These are phyloP conservation scores for Thermothielavioides terrestris DNA, from an alignment of 495 filamentous ascomycete species.

Conservation along the genomic window DNA sequence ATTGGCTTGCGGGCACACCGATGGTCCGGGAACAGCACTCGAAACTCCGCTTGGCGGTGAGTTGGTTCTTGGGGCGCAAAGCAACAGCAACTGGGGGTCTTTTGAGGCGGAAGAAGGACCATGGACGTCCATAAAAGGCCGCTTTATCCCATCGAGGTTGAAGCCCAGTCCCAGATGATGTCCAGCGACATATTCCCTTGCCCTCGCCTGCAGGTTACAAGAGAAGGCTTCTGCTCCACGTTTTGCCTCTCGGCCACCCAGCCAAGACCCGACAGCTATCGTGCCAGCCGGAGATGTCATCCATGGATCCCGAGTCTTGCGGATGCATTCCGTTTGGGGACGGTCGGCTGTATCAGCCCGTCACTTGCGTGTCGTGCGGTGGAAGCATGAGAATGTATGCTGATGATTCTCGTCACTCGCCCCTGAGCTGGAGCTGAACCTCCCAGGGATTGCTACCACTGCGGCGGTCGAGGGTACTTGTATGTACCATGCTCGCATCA, in stretches of 20 bases:
- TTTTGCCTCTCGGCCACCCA: too few relatives aligned
- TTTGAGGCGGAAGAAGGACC: neutral
- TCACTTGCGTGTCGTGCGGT: neutral
- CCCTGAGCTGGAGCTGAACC: neutral
- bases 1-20: slow-evolving; percentile 10
- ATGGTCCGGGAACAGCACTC: slow-evolving; percentile 2
- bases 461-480: neutral
- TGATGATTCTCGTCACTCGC: neutral
- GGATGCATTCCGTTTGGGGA: slow-evolving; percentile 1
- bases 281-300: neutral
- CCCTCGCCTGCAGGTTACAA: too few relatives aligned
- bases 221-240: too few relatives aligned
- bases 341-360: slow-evolving; percentile 1
- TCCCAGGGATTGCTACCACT: neutral
- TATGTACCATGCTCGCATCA: slow-evolving; percentile 9
- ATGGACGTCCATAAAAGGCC: slow-evolving; percentile 3
- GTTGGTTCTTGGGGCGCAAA: neutral
- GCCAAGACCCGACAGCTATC: neutral
- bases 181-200: neutral
- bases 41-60: slow-evolving; percentile 17
- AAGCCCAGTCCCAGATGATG: neutral
- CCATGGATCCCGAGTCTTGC: slow-evolving; percentile 6
- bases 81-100: neutral
- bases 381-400: slow-evolving; percentile 11
- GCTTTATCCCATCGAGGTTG: neutral